Base-by-base conservation (phyloP, 371 early-diverging fungal species). In the Encephalitozoon romaleae region DNA sequence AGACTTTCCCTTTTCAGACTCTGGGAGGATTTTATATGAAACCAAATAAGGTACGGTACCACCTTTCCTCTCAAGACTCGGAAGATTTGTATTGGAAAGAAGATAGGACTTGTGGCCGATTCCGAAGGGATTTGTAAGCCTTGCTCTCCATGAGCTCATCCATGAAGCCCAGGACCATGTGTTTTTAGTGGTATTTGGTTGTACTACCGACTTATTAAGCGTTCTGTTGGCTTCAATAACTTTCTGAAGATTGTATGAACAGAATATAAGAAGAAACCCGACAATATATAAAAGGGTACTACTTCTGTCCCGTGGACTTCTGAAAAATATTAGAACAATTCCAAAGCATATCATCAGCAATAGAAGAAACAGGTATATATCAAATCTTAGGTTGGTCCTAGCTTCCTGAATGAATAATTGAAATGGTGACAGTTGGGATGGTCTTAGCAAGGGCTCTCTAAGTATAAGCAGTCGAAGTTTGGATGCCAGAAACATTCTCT, bases 251-350 rank as follows among this genome's bases (percentile, higher is more conserved):
- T 42, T 41, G 18, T 67, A 64, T 11, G 53, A 49, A 54, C 74
- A 74, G n/a, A 67, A 66, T 39, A 74, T 67, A 15, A 74, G 47
- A 18, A 65, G 28, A 4, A 74, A 41, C 30, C 74, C 74, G 28
- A 54, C 38, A 11, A n/a, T 41, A 8, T 53, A 64, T 9, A 59
- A 9, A n/a, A 74, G 34, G 34, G 39, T 25, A 25, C 9, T 53
- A 12, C 41, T 21, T 49, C 32, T 41, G 23, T 39, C 28, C 25
- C 34, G 23, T 32, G 32, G 11, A 1, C 3, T 47, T 6, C 39
- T 30, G 4, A 67, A 25, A 1, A 30, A 45, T 1, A 34, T 21
- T n/a, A 59, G 5, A 15, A 12, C 15, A n/a, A 28, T 1, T 6
- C 59, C 59, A 2, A 59, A n/a, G 59, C 59, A 59, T 21, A 18